Evolutionary conservation across 805 yeast species (phyloP).

Genomic region (Lachancea meyersii): DNA sequence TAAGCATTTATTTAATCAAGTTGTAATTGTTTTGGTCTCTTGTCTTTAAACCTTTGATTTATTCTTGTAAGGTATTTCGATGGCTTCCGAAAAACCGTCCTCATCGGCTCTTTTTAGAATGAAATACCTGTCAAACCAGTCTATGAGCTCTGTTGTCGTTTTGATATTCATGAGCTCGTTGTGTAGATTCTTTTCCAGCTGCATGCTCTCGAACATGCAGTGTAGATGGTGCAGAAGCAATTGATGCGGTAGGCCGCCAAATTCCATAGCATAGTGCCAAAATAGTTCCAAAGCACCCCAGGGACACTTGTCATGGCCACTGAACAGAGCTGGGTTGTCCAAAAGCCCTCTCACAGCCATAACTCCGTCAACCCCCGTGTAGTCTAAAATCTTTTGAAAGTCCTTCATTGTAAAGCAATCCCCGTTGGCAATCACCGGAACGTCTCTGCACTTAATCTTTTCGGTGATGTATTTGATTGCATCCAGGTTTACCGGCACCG

Average conservation of each 20-base stretch:
- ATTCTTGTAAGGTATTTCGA: constrained; percentile 40
- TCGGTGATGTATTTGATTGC: constrained; percentile 66
- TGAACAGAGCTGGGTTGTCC: constrained; percentile 81
- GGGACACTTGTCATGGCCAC: constrained; percentile 68
- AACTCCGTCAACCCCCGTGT: constrained; percentile 81
- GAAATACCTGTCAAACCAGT: constrained; percentile 75
- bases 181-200: constrained; percentile 41
- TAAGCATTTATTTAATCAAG: not conserved
- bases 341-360: constrained; percentile 93
- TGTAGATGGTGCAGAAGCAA: constrained; percentile 81
- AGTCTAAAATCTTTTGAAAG: constrained; percentile 51
- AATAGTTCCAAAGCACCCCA: constrained; percentile 87
- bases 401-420: constrained; percentile 73
- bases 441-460: constrained; percentile 35
- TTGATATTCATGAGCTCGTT: constrained; percentile 59
- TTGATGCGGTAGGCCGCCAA: constrained; percentile 75
- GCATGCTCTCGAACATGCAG: constrained; percentile 67
- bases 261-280: constrained; percentile 69
- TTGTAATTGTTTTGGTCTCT: not conserved
- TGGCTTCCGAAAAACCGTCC: constrained; percentile 54
- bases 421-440: constrained; percentile 97
- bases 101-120: constrained; percentile 62
- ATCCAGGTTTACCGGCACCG: constrained; percentile 74
- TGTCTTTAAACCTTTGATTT: not conserved
- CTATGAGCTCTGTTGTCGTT: constrained; percentile 58